Conservation (phyloP, 306 rosid genomes). For the Alnus glutinosa region DNA sequence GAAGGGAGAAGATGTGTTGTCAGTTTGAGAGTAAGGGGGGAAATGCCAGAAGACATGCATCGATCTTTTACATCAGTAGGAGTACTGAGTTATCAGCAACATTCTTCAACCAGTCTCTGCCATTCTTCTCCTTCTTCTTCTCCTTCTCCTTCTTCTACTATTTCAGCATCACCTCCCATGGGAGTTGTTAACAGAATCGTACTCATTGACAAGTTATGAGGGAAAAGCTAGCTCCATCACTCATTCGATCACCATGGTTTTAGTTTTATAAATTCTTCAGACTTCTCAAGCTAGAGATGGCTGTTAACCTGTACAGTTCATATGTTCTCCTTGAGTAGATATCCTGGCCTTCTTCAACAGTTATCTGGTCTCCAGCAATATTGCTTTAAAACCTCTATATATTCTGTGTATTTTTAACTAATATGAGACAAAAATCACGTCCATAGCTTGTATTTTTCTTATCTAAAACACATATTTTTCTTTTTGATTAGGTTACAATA, state of each 20-base stretch:
- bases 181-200: background rate
- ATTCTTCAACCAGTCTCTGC: constrained; percentile 13
- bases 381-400: background rate
- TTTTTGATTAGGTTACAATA: no score
- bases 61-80: background rate
- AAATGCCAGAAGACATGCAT: constrained; percentile 7
- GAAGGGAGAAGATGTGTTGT: constrained; percentile 11
- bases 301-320: background rate
- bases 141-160: background rate
- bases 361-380: background rate
- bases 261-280: no score
- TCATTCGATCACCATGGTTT: no score
- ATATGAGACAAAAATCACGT: no score
- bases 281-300: background rate
- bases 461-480: no score
- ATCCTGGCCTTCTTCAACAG: background rate
- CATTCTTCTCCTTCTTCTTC: background rate
- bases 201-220: background rate
- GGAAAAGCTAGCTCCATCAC: background rate
- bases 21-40: background rate
- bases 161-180: background rate
- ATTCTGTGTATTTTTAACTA: no score
- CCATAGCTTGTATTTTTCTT: no score
- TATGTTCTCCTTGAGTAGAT: background rate
- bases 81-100: background rate